Conservation (phyloP, 371 early-diverging fungal species). For the Parasitella parasitica region DNA sequence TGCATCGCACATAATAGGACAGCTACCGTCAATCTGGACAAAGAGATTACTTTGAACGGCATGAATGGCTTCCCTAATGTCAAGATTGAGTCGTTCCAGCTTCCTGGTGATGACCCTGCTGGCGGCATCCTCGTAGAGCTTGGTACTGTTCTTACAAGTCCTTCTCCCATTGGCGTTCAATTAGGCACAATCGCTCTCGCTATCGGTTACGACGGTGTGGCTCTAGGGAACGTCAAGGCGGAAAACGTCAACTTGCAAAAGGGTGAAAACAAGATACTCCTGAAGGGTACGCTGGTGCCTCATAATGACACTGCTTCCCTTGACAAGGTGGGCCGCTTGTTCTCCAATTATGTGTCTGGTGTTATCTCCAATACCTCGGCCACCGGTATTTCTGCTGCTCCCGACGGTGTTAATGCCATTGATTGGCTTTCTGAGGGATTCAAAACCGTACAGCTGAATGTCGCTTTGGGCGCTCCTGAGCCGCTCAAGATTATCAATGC, state of each 20-base stretch:
- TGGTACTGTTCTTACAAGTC: conserved; percentile 54
- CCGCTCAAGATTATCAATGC: conserved; percentile 54
- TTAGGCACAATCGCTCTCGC: conserved; percentile 58
- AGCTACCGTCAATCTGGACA: conserved; percentile 46
- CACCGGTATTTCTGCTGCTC: conserved; percentile 56
- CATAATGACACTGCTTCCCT: conserved; percentile 48
- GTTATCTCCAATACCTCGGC: conserved; percentile 50
- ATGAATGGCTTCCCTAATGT: conserved; percentile 55
- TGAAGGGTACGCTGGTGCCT: conserved; percentile 53
- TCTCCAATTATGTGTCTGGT: conserved; percentile 59
- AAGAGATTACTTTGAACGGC: conserved; percentile 37
- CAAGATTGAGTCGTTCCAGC: conserved; percentile 51
- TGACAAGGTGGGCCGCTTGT: conserved; percentile 47
- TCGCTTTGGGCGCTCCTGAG: conserved; percentile 42
- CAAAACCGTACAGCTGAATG: conserved; percentile 50
- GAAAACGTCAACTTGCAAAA: conserved; percentile 41
- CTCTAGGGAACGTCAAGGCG: conserved; percentile 52
- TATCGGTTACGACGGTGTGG: conserved; percentile 53
- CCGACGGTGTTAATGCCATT: conserved; percentile 58
- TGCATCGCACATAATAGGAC: conserved; percentile 36
- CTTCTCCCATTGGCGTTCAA: conserved; percentile 61
- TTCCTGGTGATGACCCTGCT: conserved; percentile 55
- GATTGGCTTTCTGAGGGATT: conserved; percentile 60
- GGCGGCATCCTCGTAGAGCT: conserved; percentile 59
- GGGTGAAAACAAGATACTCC: conserved; percentile 50